Evolutionary conservation across 78 protist species (phyloP), one percentile per base, ranked within the genome.

Genomic region (Cavenderia fasciculata): DNA sequence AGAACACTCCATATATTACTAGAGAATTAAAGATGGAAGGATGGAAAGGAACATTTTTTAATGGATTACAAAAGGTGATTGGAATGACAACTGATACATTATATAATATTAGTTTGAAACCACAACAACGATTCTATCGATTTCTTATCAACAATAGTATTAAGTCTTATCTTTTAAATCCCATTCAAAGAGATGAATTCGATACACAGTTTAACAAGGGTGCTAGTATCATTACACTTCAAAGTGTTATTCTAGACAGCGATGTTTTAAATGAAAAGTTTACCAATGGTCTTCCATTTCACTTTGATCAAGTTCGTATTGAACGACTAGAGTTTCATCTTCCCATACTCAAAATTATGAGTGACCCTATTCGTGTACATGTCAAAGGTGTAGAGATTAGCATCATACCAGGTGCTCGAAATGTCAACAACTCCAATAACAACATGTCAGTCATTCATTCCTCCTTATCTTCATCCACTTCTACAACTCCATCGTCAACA

Each of bases 321-420:
- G 59, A 69, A 2, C 59, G 44, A 11, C 44, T 78, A 6, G 87
- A 78, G 21, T 38, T 78, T 10, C 8, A 34, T 1, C 62, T 78
- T 11, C 87, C 87, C 14, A 21, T 78, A 14, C 46, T 34, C 29
- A 59, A 78, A 52, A 44, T 78, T 21, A 63, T 19, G 14, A 78
- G 27, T 25, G 19, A 25, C n/a, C 66, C 87, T 36, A 47, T 78
- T 4, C 2, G 16, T 18, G 40, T 78, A 5, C 36, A 25, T 27
- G 69, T 78, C 2, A 62, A 52, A 31, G 87, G 75, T 40, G n/a
- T 78, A 19, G 87, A 78, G 27, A 31, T 78, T 27, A 72, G 38
- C 7, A 65, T 78, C 11, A 36, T 52, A 23, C 68, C 87, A 40
- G 2, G 33, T 18, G 52, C 49, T 54, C 1, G n/a, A 16, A 72